Evolutionary conservation across 345 rosid species (phyloP), one percentile per base, ranked within the genome.

Genomic region (Gossypium turneri): DNA sequence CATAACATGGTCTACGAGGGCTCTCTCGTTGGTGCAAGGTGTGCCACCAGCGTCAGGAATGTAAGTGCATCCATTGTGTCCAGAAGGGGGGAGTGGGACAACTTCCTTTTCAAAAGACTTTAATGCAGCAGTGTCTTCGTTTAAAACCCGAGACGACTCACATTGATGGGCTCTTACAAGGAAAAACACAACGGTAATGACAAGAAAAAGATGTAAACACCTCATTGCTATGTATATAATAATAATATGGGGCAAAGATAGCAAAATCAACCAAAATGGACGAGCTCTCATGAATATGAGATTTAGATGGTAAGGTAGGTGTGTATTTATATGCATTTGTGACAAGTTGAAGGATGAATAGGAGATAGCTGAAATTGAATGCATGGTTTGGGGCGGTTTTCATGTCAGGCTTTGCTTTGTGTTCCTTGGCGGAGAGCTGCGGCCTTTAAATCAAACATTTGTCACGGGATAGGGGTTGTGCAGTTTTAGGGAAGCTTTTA

Each of bases 41-140:
- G 70, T 2, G 0, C 77, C 84, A 13, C 81, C 75, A 1, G 25
- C 15, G 7, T 34, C 69, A 6, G 79, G 84, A 24, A 75, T 24
- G 60, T 61, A 2, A 38, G 68, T 59, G 81, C 81, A 81, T 0
- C 75, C 12, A 43, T 62, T 78, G 12, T 12, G 44, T 27, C 75
- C 75, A 8, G 68, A 1, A 38, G 73, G 51, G 24, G 69, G 72
- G 20, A 61, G 41, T 34, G 41, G 41, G 41, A 5, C 75, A 2
- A 68, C 45, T 10, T 72, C 73, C 25, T 50, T 78, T 6, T 20
- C 72, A 17, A 75, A 74, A 11, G 75, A 51, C 44, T 69, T 61
- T 2, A 66, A 43, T 53, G 34, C 11, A 9, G 51, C 3, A 47
- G 44, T 38, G 50, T 48, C 56, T 48, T 68, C 34, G 7, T 20